Evolutionary conservation across 148 eudicot species (phyloP), one percentile per base, ranked within the genome.

Genomic region (Rhododendron griersonianum): DNA sequence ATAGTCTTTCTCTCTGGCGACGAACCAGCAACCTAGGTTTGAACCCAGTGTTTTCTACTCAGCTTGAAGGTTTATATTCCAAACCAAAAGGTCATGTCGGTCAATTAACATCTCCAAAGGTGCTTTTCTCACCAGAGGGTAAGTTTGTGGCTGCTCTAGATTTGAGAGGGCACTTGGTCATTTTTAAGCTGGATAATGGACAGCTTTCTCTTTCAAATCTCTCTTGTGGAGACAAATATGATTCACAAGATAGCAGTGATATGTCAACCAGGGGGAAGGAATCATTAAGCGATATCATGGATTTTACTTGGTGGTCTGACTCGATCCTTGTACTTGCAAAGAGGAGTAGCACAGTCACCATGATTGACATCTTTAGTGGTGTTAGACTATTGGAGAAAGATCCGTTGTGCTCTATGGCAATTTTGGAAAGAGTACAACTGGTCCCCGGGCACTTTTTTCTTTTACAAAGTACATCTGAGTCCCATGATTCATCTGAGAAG

Each of bases 291-390:
- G 92, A 93, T 84, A 74, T 93, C 63, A 78, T 90, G 61, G 99
- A 97, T 92, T 94, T 97, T 87, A 90, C 96, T 86, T 97, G 99
- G 99, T 97, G 99, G 99, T 91, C 98, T 89, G 95, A 93, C 84
- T 86, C 84, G 80, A 90, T 94, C 37, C 92, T 96, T 88, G 89
- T 86, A 59, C 83, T 97, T 86, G 95, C 90, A 78, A 89, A 89
- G 88, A 92, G 90, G 79, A 92, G 89, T 86, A 98, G 98, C 28
- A 83, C 82, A 28, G 48, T 92, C 39, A 83, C 89, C 81, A 91
- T 95, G 94, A 81, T 91, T 89, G 93, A 92, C 78, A 86, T 94
- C 81, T 77, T 88, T 82, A 91, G 83, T 78, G 90, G 87, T 63
- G 86, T 81, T 82, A 91, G 84, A 83, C 53, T 93, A 75, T 80